Evolutionary conservation across 2,329 filamentous ascomycete genomes (phyloP).

Genomic region (Ophiostoma perfectum): DNA sequence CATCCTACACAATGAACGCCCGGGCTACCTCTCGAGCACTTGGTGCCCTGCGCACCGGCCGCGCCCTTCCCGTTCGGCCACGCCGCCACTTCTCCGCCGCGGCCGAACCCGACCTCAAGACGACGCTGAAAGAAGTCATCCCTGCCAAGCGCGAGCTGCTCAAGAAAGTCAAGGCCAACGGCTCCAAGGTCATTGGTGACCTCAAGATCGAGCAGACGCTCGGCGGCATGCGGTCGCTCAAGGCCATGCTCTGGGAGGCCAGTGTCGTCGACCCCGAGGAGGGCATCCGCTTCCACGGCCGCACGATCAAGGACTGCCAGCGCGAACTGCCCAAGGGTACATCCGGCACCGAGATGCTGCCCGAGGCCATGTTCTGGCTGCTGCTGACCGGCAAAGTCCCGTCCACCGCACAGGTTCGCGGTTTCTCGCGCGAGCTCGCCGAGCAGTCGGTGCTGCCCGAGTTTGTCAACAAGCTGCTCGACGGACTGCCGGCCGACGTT

Average conservation of each 20-base stretch:
- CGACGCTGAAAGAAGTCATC: conserved; percentile 75
- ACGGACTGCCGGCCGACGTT: conserved; percentile 80
- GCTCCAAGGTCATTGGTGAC: conserved; percentile 77
- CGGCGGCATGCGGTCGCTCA: conserved; percentile 94
- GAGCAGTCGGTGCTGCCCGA: conserved; percentile 76
- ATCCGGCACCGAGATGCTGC: conserved; percentile 91
- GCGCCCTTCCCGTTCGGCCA: conserved; percentile 28
- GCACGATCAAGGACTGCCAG: conserved; percentile 97
- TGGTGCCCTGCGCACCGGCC: conserved; percentile 22
- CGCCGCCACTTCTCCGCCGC: conserved; percentile 62
- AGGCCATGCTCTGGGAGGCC: conserved; percentile 98
- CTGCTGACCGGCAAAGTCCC: conserved; percentile 90
- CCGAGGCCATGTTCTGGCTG: conserved; percentile 99
- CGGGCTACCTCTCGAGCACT: conserved; percentile 25
- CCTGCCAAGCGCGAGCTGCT: conserved; percentile 89
- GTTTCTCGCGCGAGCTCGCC: conserved; percentile 78
- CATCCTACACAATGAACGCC: conserved; percentile 23
- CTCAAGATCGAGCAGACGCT: conserved; percentile 92
- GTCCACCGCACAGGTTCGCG: conserved; percentile 71
- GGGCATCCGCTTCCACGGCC: conserved; percentile 96
- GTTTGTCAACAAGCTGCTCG: conserved; percentile 82
- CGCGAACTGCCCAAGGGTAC: conserved; percentile 87
- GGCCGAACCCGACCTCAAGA: conserved; percentile 83
- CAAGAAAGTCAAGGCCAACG: conserved; percentile 85
- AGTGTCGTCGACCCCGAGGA: conserved; percentile 95